phyloP scores from a whole-genome alignment of 345 rosid species.

The Syzygium oleosum region DNA sequence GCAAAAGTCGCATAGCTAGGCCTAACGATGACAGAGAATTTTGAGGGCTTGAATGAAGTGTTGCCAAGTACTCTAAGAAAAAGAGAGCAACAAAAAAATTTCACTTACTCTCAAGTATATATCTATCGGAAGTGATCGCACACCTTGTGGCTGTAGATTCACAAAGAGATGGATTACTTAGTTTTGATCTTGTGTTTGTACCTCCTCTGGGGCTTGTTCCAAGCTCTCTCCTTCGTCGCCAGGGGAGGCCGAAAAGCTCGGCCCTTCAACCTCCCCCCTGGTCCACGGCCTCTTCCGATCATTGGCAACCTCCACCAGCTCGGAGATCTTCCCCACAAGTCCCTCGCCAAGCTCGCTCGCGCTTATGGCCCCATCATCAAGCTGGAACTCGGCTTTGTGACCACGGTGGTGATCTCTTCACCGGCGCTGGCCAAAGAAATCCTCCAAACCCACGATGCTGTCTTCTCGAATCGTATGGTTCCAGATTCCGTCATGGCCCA shows the following conservation, averaged over 20 bases:
- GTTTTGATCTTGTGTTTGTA: background rate
- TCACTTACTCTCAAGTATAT: no score
- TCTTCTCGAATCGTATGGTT: slow-evolving; percentile 11
- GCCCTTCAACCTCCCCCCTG: background rate
- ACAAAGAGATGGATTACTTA: background rate
- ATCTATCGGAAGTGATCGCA: background rate
- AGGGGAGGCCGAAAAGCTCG: background rate
- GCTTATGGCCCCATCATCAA: slow-evolving; percentile 26
- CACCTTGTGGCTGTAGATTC: background rate
- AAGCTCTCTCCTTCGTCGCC: background rate
- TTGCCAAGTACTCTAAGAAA: no score
- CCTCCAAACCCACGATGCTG: slow-evolving; percentile 26
- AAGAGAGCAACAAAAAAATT: no score
- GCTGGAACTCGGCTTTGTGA: slow-evolving; percentile 22
- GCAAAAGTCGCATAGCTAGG: no score
- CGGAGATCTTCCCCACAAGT: slow-evolving; percentile 13
- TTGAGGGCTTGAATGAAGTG: no score
- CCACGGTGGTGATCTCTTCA: slow-evolving; percentile 27
- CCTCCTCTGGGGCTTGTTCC: background rate
- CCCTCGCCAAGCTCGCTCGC: slow-evolving; percentile 22
- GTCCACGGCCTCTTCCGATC: background rate
- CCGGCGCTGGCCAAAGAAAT: slow-evolving; percentile 27
- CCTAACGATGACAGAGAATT: no score
- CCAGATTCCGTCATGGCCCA: slow-evolving; percentile 10
- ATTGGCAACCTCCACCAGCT: background rate